Evolutionary conservation across 306 rosid genomes (phyloP), one percentile per base, ranked within the genome.

Genomic region (Dicorynia guianensis): DNA sequence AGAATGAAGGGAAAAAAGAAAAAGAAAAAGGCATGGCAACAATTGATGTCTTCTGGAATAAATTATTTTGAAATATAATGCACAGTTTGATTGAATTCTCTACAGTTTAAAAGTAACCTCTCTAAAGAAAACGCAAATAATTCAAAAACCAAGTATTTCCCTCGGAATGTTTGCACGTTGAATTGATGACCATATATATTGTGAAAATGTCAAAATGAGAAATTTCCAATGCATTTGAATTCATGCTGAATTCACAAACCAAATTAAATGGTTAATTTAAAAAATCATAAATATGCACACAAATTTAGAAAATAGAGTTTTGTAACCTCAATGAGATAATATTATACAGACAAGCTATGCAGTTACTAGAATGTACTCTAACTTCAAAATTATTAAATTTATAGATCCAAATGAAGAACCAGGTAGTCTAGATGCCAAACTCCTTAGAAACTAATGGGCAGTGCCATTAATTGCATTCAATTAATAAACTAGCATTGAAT

Each of bases 21-120:
- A 47, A 38, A 40, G 30, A 80, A 75, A 47, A 52, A 79, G 39
- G 36, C 1, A 75, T 5, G n/a, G 38, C 63, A 69, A 19, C 40
- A 30, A 67, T 19, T 50, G 25, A 48, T 58, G 46, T 57, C 52
- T 36, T 63, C 35, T 52, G 4, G 7, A 5, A 47, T 44, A 34
- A n/a, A 36, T 14, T 1, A 1, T 10, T 25, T 13, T 8, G 54
- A 40, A 55, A 64, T 7, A 20, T 48, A 33, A 40, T 30, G 64
- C 12, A 44, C 11, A 44, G 7, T 77, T 55, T 44, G 38, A 53
- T 34, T 61, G 63, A 48, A 52, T n/a, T 7, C 36, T 46, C 38
- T 43, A 15, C 17, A 7, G 15, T 4, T 61, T 11, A 34, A 43
- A 52, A 62, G 13, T 18, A 53, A 48, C 59, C 57, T 17, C 46